These are phyloP conservation scores for Cladorrhinum sp. DNA, from an alignment of 2,329 filamentous ascomycete genomes.

Conservation along the genomic window DNA sequence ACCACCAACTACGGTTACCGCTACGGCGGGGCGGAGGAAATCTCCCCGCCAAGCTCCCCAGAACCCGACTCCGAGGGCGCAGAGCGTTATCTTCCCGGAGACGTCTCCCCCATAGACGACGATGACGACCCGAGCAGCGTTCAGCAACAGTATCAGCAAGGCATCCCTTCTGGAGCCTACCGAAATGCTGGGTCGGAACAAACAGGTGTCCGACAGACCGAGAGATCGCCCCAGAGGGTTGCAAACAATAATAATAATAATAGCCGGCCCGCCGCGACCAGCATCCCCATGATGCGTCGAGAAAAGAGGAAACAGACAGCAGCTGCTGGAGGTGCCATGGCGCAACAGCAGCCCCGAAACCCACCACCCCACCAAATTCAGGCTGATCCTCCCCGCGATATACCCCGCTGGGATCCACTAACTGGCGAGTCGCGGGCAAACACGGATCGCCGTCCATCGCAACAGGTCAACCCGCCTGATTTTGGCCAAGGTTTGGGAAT, in stretches of 20 bases:
- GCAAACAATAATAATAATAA: slow-evolving; percentile 11
- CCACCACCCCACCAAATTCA: slow-evolving; percentile 15
- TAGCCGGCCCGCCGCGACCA: slow-evolving; percentile 31
- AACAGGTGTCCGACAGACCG: slow-evolving; percentile 7
- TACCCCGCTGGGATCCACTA: slow-evolving; percentile 61
- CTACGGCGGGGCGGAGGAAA: slow-evolving; percentile 29
- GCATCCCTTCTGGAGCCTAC: background rate
- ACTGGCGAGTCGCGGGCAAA: slow-evolving; percentile 60
- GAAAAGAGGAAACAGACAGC: slow-evolving; percentile 47
- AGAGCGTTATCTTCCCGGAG: slow-evolving; percentile 30
- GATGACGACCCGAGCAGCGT: slow-evolving; percentile 22
- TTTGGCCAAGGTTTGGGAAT: slow-evolving; percentile 39
- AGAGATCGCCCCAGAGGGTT: slow-evolving; percentile 26
- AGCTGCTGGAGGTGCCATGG: slow-evolving; percentile 31
- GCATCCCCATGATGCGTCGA: slow-evolving; percentile 52
- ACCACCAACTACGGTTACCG: slow-evolving; percentile 25
- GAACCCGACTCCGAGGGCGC: slow-evolving; percentile 38
- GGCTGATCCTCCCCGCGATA: slow-evolving; percentile 36
- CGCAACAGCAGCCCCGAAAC: slow-evolving; percentile 28
- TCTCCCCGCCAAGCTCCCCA: slow-evolving; percentile 58
- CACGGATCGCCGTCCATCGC: slow-evolving; percentile 52
- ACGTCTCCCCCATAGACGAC: slow-evolving; percentile 55
- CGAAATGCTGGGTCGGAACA: slow-evolving; percentile 9
- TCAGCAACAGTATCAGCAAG: background rate
- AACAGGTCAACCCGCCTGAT: slow-evolving; percentile 54